Percentiles rank a stretch among this genome's conserved stretches.
These are phyloP conservation scores for Flagelloscypha sp. DNA, from an alignment of 768 basidiomycete genomes.

Conservation along the genomic window DNA sequence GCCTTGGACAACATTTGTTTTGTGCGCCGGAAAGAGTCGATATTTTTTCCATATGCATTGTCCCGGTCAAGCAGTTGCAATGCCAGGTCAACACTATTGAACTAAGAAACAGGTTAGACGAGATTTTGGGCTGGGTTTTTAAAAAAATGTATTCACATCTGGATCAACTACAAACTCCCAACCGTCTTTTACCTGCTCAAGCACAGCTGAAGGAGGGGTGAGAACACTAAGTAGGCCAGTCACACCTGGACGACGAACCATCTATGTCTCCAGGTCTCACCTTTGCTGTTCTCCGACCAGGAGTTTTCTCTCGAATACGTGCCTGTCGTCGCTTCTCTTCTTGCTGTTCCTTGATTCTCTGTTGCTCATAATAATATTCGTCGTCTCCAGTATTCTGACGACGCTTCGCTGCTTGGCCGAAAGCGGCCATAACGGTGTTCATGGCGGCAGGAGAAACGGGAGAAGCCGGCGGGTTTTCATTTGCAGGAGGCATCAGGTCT, in stretches of 20 bases:
- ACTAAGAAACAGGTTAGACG: conserved; percentile 35
- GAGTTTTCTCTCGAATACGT: conserved; percentile 59
- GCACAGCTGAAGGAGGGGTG: conserved; percentile 44
- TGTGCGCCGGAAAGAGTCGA: conserved; percentile 68
- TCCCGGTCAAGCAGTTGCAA: conserved; percentile 82
- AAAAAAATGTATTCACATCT: conserved; percentile 43
- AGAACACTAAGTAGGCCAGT: background rate
- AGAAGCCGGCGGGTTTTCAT: background rate
- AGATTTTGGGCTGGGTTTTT: conserved; percentile 5
- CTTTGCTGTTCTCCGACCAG: conserved; percentile 46
- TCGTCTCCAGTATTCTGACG: conserved; percentile 44
- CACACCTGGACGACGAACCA: conserved; percentile 37
- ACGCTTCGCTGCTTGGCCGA: conserved; percentile 62
- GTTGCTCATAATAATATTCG: conserved; percentile 48
- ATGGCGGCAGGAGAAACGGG: conserved; percentile 17
- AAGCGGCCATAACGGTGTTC: conserved; percentile 56
- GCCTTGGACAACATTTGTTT: conserved; percentile 73
- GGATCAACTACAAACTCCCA: conserved; percentile 85
- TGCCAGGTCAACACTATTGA: conserved; percentile 91
- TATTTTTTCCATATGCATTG: conserved; percentile 61
- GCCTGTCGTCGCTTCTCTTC: conserved; percentile 60
- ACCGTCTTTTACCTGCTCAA: conserved; percentile 80
- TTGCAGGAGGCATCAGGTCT: conserved; percentile 19
- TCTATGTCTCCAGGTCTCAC: conserved; percentile 77
- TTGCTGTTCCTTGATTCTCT: conserved; percentile 53